Evolutionary conservation across 2,329 filamentous ascomycete species (phyloP), one percentile per base, ranked within the genome.

Genomic region (Microdochium paspali): DNA sequence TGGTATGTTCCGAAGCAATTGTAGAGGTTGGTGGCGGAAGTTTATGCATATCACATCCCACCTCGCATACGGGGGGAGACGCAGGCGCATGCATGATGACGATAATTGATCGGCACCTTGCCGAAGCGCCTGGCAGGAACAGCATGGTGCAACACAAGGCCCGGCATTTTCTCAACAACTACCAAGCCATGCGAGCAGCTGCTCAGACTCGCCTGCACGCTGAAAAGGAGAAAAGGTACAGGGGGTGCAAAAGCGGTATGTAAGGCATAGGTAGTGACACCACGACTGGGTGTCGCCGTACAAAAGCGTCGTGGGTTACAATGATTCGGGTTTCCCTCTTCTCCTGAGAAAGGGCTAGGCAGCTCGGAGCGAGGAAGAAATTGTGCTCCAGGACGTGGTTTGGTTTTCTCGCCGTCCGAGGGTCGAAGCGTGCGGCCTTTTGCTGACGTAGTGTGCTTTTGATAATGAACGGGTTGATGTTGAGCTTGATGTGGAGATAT

Each of bases 391-490:
- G 51, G 73, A 84, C 54, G 47, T 80, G 2, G 69, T 82, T 1
- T 86, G 82, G 82, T 84, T 74, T 49, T 86, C 85, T 48, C 64
- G 65, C 15, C 68, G 70, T 10, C 79, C 82, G 2, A 77, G 73
- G 0, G 55, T 67, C 0, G 82, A 85, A n/a, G 61, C 76, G 75
- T 47, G 72, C 69, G 2, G 62, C 61, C 2, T 67, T n/a, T 85
- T 50, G 74, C 74, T 1, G 79, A 80, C 2, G 58, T 70, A 44
- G 44, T 82, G 46, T 84, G 80, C 56, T 85, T 85, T 50, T 85
- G n/a, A 84, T 52, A 83, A 85, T 51, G 82, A 85, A 59, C 81
- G 80, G 61, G 78, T 85, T 1, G 77, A 84, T 50, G 71, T 85
- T n/a, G 65, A 69, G 48, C 53, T 84, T 5, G 77, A 80, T 50